Base-by-base conservation (phyloP, 495 filamentous ascomycete species). In the Oidiodendron maius region DNA sequence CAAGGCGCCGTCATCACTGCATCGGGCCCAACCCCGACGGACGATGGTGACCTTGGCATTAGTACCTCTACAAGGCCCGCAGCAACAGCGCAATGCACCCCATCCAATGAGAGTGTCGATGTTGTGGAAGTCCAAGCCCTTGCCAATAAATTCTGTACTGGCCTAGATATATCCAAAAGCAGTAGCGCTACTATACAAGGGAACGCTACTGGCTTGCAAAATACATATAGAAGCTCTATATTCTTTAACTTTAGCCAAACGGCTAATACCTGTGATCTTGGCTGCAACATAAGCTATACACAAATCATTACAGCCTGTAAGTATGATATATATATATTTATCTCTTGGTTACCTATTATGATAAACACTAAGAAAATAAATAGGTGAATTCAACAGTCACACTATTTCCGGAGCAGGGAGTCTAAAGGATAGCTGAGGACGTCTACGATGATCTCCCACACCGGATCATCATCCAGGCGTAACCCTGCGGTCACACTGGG, bases 371-470 rank as follows among this genome's bases (percentile, higher is more conserved):
- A 44, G 8, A 44, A 16, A 26, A 44, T 18, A 44, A n/a, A 13
- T n/a, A n/a, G n/a, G n/a, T n/a, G n/a, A n/a, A n/a, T n/a, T n/a
- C n/a, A n/a, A n/a, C n/a, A n/a, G n/a, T n/a, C n/a, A n/a, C 20
- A 44, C 13, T 17, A 32, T 44, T 25, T 24, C 26, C 23, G 41
- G 41, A 28, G 41, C 41, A 12, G 41, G 23, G 25, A 44, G 41
- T 44, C 41, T 44, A 28, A 11, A 44, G 23, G 41, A 44, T 25
- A 44, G 41, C 23, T 44, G 41, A 22, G 41, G 41, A n/a, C n/a
- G n/a, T n/a, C 28, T 34, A 34, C 28, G 28, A 34, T 34, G 28
- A 34, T 34, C n/a, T 34, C 28, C 28, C 28, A 34, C 28, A 34
- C 28, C n/a, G 28, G 28, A 34, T 34, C 28, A n/a, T 34, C 28